Conservation (phyloP, 1,284 basidiomycete species). For the Gymnopus androsaceus region DNA sequence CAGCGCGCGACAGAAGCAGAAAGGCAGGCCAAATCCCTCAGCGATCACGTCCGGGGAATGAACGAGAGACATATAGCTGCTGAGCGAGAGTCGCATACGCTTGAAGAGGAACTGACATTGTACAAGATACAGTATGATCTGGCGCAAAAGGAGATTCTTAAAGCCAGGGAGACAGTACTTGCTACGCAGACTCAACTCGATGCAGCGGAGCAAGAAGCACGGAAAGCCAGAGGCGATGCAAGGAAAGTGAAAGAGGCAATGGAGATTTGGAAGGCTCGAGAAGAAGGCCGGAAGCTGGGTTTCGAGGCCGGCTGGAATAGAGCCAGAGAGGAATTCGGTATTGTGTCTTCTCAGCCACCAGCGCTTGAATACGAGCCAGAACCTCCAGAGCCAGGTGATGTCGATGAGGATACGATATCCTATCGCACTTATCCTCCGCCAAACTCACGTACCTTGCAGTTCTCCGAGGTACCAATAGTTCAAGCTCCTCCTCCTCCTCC, state of each 20-base stretch:
- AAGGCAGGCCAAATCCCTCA: constrained; percentile 46
- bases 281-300: constrained; percentile 55
- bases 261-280: constrained; percentile 48
- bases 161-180: constrained; percentile 44
- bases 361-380: neutral
- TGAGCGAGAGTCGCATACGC: constrained; percentile 51
- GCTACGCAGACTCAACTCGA: constrained; percentile 49
- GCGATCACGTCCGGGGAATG: constrained; percentile 50
- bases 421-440: constrained; percentile 3
- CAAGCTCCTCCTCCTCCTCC: neutral
- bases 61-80: constrained; percentile 40
- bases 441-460: neutral
- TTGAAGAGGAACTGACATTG: constrained; percentile 55
- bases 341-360: neutral
- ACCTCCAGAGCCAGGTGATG: neutral
- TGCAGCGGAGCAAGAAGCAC: constrained; percentile 50
- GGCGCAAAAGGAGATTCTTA: constrained; percentile 60
- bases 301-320: constrained; percentile 55
- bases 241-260: constrained; percentile 48
- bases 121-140: constrained; percentile 66
- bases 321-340: constrained; percentile 39
- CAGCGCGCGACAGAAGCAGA: constrained; percentile 56
- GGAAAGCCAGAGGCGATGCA: constrained; percentile 46
- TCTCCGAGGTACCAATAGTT: constrained; percentile 1
- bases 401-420: constrained; percentile 3